Percentiles rank a stretch among this genome's conserved stretches.
Evolutionary conservation across 148 eudicot genomes (phyloP).

Genomic region (Vaccinium myrtillus): DNA sequence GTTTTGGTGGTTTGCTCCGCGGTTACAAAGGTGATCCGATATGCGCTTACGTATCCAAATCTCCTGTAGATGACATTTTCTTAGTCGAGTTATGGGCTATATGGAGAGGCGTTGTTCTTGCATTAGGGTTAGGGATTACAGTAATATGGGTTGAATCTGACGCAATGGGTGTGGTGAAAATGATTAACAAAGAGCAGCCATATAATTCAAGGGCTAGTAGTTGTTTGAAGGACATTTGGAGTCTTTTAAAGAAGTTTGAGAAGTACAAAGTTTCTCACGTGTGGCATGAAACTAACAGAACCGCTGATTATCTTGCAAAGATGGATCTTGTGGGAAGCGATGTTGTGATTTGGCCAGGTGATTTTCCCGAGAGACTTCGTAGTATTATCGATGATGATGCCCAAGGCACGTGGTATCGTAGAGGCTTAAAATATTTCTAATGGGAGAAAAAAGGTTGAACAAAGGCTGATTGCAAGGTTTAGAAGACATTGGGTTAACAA

Average conservation of each 20-base stretch:
- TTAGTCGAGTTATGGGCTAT: constrained; percentile 29
- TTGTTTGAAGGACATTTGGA: constrained; percentile 16
- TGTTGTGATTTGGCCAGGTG: constrained; percentile 13
- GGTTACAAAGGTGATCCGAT: constrained; percentile 18
- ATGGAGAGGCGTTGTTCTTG: constrained; percentile 32
- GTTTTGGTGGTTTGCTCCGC: constrained; percentile 30
- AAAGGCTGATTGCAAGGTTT: not conserved
- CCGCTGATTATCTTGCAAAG: constrained; percentile 26
- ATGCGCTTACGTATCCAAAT: constrained; percentile 24
- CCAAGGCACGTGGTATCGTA: constrained; percentile 13
- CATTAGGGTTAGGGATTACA: constrained; percentile 17
- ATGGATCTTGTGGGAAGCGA: constrained; percentile 22
- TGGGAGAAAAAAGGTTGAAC: not conserved
- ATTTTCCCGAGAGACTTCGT: constrained; percentile 10
- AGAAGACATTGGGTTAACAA: not conserved
- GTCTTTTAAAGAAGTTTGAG: constrained; percentile 20
- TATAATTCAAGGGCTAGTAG: constrained; percentile 18
- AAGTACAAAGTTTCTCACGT: constrained; percentile 17
- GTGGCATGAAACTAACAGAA: constrained; percentile 28
- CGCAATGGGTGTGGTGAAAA: constrained; percentile 25
- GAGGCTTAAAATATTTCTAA: not conserved
- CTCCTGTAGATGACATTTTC: constrained; percentile 20
- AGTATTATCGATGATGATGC: constrained; percentile 18
- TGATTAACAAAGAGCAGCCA: constrained; percentile 19
- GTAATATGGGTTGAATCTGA: constrained; percentile 31